A percentile compares a stretch with the other conserved stretches of the same genome.
Evolutionary conservation across 129 eudicot species (phyloP).

Genomic region (Gnaphalium uliginosum): DNA sequence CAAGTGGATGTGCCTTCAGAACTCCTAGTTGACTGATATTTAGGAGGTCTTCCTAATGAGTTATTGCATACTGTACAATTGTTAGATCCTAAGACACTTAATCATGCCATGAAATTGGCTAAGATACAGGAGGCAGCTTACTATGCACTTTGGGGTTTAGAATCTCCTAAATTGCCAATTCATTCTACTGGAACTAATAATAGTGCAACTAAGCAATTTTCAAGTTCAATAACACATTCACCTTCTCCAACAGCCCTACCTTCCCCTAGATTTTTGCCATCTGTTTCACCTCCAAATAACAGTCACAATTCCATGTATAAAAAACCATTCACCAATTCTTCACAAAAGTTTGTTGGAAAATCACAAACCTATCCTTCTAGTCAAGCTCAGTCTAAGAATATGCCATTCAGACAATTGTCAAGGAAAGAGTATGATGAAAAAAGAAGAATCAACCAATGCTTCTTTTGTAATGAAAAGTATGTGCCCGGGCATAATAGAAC

Average conservation of each 20-base stretch:
- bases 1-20: background rate
- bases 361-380: too few species aligned
- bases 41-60: background rate
- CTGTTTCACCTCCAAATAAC: too few species aligned
- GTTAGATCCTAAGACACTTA: background rate
- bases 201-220: background rate
- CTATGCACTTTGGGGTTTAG: background rate
- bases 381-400: background rate
- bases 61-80: background rate
- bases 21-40: background rate
- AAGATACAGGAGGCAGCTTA: background rate
- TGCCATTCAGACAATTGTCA: background rate
- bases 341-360: too few species aligned
- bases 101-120: conserved; percentile 9
- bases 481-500: background rate
- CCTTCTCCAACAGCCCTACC: too few species aligned
- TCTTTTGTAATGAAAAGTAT: background rate
- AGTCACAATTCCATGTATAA: background rate
- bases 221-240: background rate
- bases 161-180: background rate
- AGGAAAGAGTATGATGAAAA: background rate
- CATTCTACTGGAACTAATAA: background rate
- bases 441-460: background rate
- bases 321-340: background rate
- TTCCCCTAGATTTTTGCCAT: too few species aligned